Evolutionary conservation across 2,329 filamentous ascomycete genomes (phyloP).

Genomic region (Phialocephala subalpina): DNA sequence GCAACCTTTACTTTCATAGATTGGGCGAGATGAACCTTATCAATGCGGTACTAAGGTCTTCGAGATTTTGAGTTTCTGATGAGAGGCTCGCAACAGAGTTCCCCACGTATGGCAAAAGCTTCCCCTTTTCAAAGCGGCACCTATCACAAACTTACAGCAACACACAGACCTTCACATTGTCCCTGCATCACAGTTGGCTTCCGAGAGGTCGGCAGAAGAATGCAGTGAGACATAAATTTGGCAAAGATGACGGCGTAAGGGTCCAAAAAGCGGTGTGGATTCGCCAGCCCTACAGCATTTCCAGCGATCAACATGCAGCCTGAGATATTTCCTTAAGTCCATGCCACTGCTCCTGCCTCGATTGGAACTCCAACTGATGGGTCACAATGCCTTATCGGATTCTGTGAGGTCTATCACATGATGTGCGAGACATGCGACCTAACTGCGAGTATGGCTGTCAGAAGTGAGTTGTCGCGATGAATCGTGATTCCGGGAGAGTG

Average conservation of each 20-base stretch:
- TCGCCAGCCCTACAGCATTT: conserved; percentile 31
- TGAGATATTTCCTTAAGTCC: conserved; percentile 4
- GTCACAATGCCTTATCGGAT: conserved; percentile 4
- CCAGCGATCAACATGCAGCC: conserved; percentile 21
- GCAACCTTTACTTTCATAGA: not conserved
- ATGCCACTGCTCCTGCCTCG: not conserved
- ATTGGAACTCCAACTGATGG: conserved; percentile 3
- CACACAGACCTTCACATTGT: conserved; percentile 15
- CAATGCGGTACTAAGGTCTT: not conserved
- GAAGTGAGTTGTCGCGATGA: conserved; percentile 32
- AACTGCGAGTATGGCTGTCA: conserved; percentile 22
- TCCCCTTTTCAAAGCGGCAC: not conserved
- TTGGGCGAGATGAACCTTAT: conserved; percentile 1
- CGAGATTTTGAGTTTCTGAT: conserved; percentile 5
- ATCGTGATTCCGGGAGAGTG: conserved; percentile 26
- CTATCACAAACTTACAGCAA: not conserved
- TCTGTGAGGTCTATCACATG: conserved; percentile 32
- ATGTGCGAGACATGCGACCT: conserved; percentile 30
- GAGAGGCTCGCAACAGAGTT: not conserved
- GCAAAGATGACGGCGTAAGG: conserved; percentile 13
- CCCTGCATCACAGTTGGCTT: conserved; percentile 30
- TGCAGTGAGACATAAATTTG: conserved; percentile 13
- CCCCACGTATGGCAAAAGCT: not conserved
- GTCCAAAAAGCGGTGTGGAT: conserved; percentile 39
- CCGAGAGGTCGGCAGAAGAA: conserved; percentile 14